Evolutionary conservation across 495 filamentous ascomycete genomes (phyloP), one percentile per base, ranked within the genome.

Genomic region (Penicillium atrosanguineum): DNA sequence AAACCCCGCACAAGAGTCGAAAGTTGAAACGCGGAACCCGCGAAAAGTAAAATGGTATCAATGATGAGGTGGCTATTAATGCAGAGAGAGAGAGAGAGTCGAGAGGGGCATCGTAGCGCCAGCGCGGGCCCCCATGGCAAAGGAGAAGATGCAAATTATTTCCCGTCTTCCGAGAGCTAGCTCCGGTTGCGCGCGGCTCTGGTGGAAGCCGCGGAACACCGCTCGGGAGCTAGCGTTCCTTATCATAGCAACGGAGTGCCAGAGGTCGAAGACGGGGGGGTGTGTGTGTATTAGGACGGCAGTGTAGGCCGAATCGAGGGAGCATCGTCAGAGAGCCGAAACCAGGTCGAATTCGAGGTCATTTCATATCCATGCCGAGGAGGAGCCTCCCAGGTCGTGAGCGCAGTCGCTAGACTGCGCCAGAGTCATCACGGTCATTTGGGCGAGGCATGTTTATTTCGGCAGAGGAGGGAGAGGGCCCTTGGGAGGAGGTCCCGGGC

Each of bases 401-500:
- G 62, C 60, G 64, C 47, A 57, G 51, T 46, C 40, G 48, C 52
- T 63, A 52, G 62, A 63, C 56, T 68, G 55, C 55, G 52, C 63
- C 61, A 51, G 58, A 53, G 64, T 76, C 72, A 64, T 76, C 64
- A 69, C 53, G 54, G 62, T 69, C 70, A 60, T 70, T 61, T 59
- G 57, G 55, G 53, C 75, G 74, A 59, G 50, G 53, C 46, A 44
- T 46, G 67, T 78, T 70, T 87, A 83, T 77, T 88, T 88, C 63
- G 88, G 88, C 36, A 90, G 81, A 67, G 88, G 88, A 67, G 89
- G 89, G 18, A 93, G 85, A 74, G 89, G 89, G 53, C 89, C 82
- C 74, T 84, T 89, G 36, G 89, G 89, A 65, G 89, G 89, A 56
- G 89, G 89, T 63, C 89, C 89, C 4, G 89, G 89, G 82, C 87